Evolutionary conservation across 2,329 filamentous ascomycete species (phyloP), one percentile per base, ranked within the genome.

Genomic region (Paraconiothyrium brasiliense): DNA sequence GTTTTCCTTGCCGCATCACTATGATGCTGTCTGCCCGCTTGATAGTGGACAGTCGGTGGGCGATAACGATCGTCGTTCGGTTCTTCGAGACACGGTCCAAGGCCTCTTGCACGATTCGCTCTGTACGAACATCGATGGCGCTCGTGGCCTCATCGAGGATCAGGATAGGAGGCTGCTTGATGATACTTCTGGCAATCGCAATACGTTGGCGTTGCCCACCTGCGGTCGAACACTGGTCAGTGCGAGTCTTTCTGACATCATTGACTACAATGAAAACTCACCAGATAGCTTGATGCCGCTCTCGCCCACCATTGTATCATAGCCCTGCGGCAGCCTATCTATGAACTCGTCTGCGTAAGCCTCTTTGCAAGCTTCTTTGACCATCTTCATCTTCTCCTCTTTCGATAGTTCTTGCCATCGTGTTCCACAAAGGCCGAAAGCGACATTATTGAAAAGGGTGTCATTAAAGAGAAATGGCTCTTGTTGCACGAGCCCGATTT

Each of bases 161-260:
- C 3, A 93, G 78, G 1, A 93, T 86, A 0, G 82, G 80, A 0
- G 90, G 90, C 54, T 87, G 81, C 49, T 89, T 87, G 57, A 93
- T 83, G 32, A 93, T 88, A 11, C 89, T 89, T 8, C 91, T 83
- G 0, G 90, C 91, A 63, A 93, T 93, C 2, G 91, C 89, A 27
- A 96, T 85, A 5, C 93, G 87, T 75, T 96, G 92, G n/a, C 92
- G 87, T 75, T 97, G 92, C 0, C 93, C 93, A n/a, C 54, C 54
- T 56, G 13, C 24, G 27, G 27, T 30, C 27, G 27, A 30, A 39
- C 2, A 32, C 20, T 34, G n/a, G 27, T 55, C 3, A 55, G 52
- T 22, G 43, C 7, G 14, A 13, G 10, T 24, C 2, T 2, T 7
- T 34, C 4, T 13, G 10, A 34, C 7, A 47, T 2, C 2, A 27